A percentile compares a stretch with the other conserved stretches of the same genome.
Evolutionary conservation across 1,139 yeast species (phyloP).

Genomic region (Magnusiomyces sp.): DNA sequence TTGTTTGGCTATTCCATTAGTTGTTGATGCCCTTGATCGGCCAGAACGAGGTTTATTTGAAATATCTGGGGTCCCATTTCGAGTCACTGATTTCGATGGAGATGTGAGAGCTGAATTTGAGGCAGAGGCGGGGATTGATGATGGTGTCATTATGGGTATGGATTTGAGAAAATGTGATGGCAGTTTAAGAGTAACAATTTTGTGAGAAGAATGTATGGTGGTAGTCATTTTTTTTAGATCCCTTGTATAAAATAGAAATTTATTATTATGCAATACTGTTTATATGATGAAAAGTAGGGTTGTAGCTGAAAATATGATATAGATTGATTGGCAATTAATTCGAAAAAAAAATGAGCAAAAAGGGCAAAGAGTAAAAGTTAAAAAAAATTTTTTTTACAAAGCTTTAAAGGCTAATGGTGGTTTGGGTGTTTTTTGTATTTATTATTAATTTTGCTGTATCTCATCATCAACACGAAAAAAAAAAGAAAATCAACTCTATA

Average conservation of each 20-base stretch:
- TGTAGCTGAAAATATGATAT: background rate
- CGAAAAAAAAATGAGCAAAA: background rate
- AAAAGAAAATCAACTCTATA: no score
- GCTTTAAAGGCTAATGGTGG: no score
- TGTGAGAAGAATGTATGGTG: background rate
- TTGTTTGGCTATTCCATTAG: no score
- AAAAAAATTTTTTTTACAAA: no score
- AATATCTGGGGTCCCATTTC: no score
- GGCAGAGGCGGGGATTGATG: background rate
- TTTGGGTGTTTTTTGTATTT: no score
- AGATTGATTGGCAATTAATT: background rate
- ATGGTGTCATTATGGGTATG: background rate
- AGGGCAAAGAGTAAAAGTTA: background rate
- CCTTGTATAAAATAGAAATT: background rate
- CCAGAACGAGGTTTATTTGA: no score
- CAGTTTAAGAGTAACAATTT: background rate
- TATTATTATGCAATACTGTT: background rate
- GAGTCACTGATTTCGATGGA: background rate
- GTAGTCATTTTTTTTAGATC: background rate
- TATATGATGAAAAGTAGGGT: background rate
- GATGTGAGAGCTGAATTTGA: background rate
- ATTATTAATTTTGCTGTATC: no score
- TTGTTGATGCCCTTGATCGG: no score
- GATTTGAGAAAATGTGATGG: background rate
- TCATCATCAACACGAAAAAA: no score